A percentile compares a stretch with the other conserved stretches of the same genome.
Evolutionary conservation across 441 rosid species (phyloP).

Genomic region (Raphanus hybrid): DNA sequence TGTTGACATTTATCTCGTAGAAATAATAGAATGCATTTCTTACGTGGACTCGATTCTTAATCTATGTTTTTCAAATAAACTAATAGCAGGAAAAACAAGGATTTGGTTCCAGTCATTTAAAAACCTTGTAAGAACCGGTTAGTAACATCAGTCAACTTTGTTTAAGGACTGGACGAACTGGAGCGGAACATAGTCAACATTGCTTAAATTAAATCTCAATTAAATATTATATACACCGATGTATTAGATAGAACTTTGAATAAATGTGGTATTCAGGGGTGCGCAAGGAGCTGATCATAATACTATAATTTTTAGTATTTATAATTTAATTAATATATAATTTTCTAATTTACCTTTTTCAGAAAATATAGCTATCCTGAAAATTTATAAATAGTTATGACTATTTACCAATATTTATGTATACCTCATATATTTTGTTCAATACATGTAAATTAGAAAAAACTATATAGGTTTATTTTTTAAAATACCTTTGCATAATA

Average conservation of each 20-base stretch:
- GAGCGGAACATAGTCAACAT: neutral
- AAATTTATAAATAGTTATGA: no score
- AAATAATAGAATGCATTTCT: neutral
- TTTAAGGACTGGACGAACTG: neutral
- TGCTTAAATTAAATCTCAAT: neutral
- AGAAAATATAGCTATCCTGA: no score
- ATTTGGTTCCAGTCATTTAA: neutral
- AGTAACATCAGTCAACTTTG: neutral
- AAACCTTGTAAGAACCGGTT: neutral
- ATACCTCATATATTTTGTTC: no score
- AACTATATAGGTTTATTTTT: no score
- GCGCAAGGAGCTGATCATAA: no score
- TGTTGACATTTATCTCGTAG: neutral
- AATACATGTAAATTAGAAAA: no score
- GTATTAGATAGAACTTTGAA: neutral
- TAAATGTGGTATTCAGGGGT: neutral
- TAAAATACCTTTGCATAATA: no score
- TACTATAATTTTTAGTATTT: no score
- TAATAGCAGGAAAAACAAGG: neutral
- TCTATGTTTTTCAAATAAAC: neutral
- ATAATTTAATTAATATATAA: no score
- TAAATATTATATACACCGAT: neutral
- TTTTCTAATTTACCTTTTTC: no score
- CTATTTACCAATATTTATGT: no score
- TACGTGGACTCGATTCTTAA: neutral